These are phyloP conservation scores for Naganishia friedmannii DNA, from an alignment of 768 basidiomycete genomes.

Conservation along the genomic window DNA sequence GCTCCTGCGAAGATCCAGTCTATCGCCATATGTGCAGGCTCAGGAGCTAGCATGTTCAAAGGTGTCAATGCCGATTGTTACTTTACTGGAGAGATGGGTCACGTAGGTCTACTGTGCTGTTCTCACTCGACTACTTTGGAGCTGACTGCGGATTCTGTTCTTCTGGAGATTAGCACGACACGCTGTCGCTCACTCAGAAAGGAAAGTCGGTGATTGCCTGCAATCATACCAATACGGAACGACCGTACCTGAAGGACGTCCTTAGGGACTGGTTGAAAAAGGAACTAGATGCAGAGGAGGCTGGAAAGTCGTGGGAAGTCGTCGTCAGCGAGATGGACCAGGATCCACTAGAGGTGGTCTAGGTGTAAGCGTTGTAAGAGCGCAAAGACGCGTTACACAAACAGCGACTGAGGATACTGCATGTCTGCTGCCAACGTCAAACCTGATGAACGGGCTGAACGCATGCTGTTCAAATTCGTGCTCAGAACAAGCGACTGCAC, in stretches of 20 bases:
- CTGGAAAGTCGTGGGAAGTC: constrained; percentile 57
- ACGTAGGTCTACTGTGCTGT: constrained; percentile 57
- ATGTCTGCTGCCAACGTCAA: too few relatives aligned
- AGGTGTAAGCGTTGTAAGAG: background rate
- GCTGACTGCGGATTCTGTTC: too few relatives aligned
- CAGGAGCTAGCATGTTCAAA: constrained; percentile 72
- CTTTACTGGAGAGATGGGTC: constrained; percentile 88
- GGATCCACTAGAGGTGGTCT: constrained; percentile 66
- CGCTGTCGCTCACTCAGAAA: constrained; percentile 71
- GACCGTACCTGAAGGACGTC: constrained; percentile 73
- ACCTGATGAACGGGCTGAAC: too few relatives aligned
- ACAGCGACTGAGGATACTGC: too few relatives aligned
- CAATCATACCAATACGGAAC: constrained; percentile 89
- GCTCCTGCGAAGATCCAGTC: constrained; percentile 53
- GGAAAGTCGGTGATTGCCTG: constrained; percentile 81
- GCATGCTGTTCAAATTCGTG: too few relatives aligned
- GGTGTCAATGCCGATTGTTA: constrained; percentile 77
- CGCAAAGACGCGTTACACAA: background rate
- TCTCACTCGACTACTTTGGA: too few relatives aligned
- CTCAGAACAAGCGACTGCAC: too few relatives aligned
- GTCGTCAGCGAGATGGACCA: constrained; percentile 68
- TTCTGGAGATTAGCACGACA: constrained; percentile 67
- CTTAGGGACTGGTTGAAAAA: constrained; percentile 64
- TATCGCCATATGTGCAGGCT: constrained; percentile 88
- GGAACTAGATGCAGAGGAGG: constrained; percentile 55